Percentiles rank a stretch among this genome's conserved stretches.
These are phyloP conservation scores for Xylariaceae sp. DNA, from an alignment of 2,329 filamentous ascomycete species.

Conservation along the genomic window DNA sequence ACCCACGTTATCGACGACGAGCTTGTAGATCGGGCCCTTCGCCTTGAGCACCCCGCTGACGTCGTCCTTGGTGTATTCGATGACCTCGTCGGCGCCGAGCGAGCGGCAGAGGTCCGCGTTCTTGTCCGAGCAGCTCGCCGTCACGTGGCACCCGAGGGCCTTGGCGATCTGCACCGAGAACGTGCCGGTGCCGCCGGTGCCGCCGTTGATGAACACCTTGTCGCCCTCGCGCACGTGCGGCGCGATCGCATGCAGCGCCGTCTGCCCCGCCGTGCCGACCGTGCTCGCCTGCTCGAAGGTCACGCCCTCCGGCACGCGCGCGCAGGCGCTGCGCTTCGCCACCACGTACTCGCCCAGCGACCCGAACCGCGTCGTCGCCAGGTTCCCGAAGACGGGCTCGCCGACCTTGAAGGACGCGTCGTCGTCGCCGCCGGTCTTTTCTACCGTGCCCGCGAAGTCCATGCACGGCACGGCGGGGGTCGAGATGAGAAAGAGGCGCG, in stretches of 20 bases:
- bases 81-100: conserved; percentile 65
- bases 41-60: conserved; percentile 49
- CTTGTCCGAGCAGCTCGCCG: conserved; percentile 57
- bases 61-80: conserved; percentile 60
- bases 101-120: conserved; percentile 60
- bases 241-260: conserved; percentile 52
- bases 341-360: conserved; percentile 47
- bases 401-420: conserved; percentile 39
- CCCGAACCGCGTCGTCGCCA: conserved; percentile 41
- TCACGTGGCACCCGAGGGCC: conserved; percentile 60
- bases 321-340: conserved; percentile 35
- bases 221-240: conserved; percentile 50
- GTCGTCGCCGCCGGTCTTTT: conserved; percentile 31
- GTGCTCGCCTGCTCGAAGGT: conserved; percentile 44
- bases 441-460: conserved; percentile 52
- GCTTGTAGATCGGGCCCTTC: conserved; percentile 52
- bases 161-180: conserved; percentile 68
- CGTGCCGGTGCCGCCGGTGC: conserved; percentile 62
- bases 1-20: conserved; percentile 62
- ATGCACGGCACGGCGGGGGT: conserved; percentile 51
- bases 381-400: conserved; percentile 49
- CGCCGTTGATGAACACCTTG: conserved; percentile 66
- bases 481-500: conserved; percentile 42
- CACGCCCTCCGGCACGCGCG: conserved; percentile 47
- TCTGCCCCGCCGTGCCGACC: conserved; percentile 49